Conservation (phyloP, 345 rosid species). For the Kandelia obovata region DNA sequence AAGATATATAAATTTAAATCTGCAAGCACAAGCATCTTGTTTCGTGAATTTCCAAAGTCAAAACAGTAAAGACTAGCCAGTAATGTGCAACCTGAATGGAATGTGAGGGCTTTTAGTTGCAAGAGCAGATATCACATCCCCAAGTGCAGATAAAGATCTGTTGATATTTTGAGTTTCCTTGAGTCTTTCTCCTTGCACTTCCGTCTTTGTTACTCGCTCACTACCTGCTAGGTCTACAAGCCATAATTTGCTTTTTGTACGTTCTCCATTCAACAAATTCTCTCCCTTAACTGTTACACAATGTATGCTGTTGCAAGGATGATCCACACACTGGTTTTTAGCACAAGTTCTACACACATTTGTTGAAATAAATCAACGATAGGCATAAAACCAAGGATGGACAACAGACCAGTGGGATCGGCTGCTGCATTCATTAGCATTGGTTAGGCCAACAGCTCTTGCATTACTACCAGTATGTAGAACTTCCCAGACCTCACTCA, state of each 20-base stretch:
- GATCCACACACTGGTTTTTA: slow-evolving; percentile 8
- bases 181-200: slow-evolving; percentile 90
- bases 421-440: slow-evolving; percentile 93
- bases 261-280: slow-evolving; percentile 78
- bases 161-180: slow-evolving; percentile 95
- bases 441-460: slow-evolving; percentile 86
- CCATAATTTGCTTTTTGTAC: slow-evolving; percentile 93
- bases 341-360: not conserved
- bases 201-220: slow-evolving; percentile 90
- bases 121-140: slow-evolving; percentile 95
- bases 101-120: slow-evolving; percentile 87
- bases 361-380: not conserved
- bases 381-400: not conserved
- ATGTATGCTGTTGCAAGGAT: slow-evolving; percentile 53
- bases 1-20: slow-evolving; percentile 7
- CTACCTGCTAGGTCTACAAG: slow-evolving; percentile 99
- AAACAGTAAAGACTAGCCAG: not conserved
- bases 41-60: not conserved
- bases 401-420: slow-evolving; percentile 84
- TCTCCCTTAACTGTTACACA: slow-evolving; percentile 90
- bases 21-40: too few relatives aligned
- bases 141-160: slow-evolving; percentile 93
- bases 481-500: slow-evolving; percentile 92
- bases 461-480: slow-evolving; percentile 81
- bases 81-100: slow-evolving; percentile 67